Conservation (phyloP, 2,329 filamentous ascomycete species). For the Plenodomus tracheiphilus region DNA sequence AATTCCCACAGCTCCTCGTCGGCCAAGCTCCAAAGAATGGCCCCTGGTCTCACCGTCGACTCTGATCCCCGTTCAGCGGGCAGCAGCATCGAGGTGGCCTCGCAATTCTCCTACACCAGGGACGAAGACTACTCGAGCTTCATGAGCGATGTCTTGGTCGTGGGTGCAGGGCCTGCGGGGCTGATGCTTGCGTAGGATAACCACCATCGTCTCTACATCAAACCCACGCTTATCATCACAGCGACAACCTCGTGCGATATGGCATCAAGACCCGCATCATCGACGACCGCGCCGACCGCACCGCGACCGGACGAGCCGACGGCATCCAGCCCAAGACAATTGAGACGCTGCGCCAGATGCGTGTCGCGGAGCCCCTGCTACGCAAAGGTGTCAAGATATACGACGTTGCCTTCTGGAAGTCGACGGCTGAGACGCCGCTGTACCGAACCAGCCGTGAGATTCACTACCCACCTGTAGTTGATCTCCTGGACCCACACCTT, state of each 20-base stretch:
- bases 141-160: slow-evolving; percentile 46
- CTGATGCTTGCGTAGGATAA: slow-evolving; percentile 49
- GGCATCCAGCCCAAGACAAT: slow-evolving; percentile 78
- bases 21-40: slow-evolving; percentile 40
- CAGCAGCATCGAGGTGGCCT: slow-evolving; percentile 24
- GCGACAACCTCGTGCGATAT: slow-evolving; percentile 63
- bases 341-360: slow-evolving; percentile 74
- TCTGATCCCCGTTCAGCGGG: slow-evolving; percentile 29
- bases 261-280: slow-evolving; percentile 68
- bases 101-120: slow-evolving; percentile 19
- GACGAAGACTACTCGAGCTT: slow-evolving; percentile 36
- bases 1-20: slow-evolving; percentile 25
- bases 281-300: slow-evolving; percentile 70
- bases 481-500: slow-evolving; percentile 58
- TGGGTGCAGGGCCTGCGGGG: slow-evolving; percentile 49
- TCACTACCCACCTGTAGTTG: slow-evolving; percentile 63
- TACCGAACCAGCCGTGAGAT: slow-evolving; percentile 66
- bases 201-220: no score
- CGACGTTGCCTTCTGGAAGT: slow-evolving; percentile 71
- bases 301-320: slow-evolving; percentile 69
- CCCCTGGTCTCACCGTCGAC: slow-evolving; percentile 32
- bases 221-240: slow-evolving; percentile 33
- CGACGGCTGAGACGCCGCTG: slow-evolving; percentile 48
- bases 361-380: slow-evolving; percentile 69
- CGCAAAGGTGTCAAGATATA: slow-evolving; percentile 70